phyloP scores from a whole-genome alignment of 2,329 filamentous ascomycete genomes.

The Aspergillus floridensis region DNA sequence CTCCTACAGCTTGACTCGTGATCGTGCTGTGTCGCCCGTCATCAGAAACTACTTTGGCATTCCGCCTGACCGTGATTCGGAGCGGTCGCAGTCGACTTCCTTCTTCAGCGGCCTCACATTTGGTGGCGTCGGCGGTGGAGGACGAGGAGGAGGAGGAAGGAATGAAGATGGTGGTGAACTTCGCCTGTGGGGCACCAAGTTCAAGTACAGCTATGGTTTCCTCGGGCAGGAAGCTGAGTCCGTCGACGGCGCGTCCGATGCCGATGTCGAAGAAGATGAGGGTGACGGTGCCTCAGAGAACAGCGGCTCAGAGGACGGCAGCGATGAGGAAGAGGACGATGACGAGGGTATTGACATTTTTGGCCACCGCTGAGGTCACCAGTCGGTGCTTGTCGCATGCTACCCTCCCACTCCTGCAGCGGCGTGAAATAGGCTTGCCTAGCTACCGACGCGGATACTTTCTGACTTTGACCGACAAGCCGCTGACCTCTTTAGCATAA shows the following conservation, averaged over 20 bases:
- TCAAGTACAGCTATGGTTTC: constrained; percentile 39
- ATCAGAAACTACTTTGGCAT: constrained; percentile 48
- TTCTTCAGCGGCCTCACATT: constrained; percentile 25
- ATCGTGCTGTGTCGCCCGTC: constrained; percentile 42
- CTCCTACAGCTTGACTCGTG: constrained; percentile 38
- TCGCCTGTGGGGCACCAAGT: constrained; percentile 56
- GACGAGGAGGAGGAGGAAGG: constrained; percentile 1
- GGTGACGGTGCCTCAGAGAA: constrained; percentile 18
- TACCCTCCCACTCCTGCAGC: too few species aligned
- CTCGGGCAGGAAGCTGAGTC: constrained; percentile 30
- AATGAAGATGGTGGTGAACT: constrained; percentile 58
- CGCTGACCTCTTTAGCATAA: too few species aligned
- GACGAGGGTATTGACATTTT: constrained; percentile 52
- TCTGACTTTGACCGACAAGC: too few species aligned
- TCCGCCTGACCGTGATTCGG: constrained; percentile 33
- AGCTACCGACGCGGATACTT: too few species aligned
- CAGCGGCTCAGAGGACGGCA: constrained; percentile 40
- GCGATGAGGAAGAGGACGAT: constrained; percentile 52
- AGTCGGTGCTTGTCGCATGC: neutral
- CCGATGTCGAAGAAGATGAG: constrained; percentile 22
- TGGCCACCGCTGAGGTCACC: constrained; percentile 48
- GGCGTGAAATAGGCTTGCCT: too few species aligned
- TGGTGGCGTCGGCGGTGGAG: constrained; percentile 11
- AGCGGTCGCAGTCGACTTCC: constrained; percentile 29
- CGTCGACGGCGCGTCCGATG: constrained; percentile 21